Evolutionary conservation across 352 stramenopile genomes (phyloP), one percentile per base, ranked within the genome.

Genomic region (Globisporangium nagaii): DNA sequence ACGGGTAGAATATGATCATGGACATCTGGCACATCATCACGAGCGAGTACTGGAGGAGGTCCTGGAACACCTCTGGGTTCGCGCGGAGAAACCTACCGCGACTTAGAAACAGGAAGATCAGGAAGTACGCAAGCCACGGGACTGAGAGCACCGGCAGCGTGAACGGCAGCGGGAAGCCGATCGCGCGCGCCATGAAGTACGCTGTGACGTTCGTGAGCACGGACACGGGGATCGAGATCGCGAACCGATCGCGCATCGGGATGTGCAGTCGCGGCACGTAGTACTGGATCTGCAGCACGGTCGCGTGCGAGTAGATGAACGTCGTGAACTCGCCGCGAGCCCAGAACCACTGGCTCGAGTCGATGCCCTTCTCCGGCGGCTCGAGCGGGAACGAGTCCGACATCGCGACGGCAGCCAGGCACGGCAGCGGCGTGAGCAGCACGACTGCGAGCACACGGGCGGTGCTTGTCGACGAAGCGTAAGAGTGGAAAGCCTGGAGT

Each of bases 111-210:
- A 45, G 3, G 34, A 19, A 45, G 22, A 22, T 2, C 13, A 44
- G 15, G 13, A 46, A 11, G 22, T 17, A 25, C 6, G 39, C 12
- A 15, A 27, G 11, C 40, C 32, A 58, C 17, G 59, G 28, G 1
- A 45, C 15, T 7, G 31, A 13, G 4, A 57, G 40, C 13, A 77
- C 28, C 2, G 75, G 41, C 6, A 77, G 58, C 25, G 65, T 70
- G 40, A 84, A 84, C 7, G 70, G 68, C 22, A 81, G 25, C 15
- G 65, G 70, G 30, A 78, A 79, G 6, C 62, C 70, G 15, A 79
- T 67, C 13, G 51, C 32, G 28, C 27, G 35, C 10, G 34, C 57
- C 9, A 46, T 4, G 22, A 17, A 34, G 35, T 55, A 55, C 34
- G 49, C 43, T 41, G 37, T 28, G 11, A 4, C 3, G 51, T 25